phyloP scores from a whole-genome alignment of 2,329 filamentous ascomycete species.

The Penicillium hordei region DNA sequence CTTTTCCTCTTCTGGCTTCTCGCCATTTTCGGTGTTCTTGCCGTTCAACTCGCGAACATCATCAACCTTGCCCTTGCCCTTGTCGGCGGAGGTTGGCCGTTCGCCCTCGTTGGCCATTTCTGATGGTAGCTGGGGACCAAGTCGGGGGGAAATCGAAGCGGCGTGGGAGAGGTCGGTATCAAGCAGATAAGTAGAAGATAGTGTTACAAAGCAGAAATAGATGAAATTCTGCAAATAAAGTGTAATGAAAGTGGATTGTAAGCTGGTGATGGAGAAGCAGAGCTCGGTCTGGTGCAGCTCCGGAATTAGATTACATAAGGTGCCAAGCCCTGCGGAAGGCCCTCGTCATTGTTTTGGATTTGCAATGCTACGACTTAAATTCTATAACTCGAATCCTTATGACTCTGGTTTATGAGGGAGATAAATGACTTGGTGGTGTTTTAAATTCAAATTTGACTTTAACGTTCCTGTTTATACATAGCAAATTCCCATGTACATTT shows the following conservation, averaged over 20 bases:
- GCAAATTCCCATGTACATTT: not conserved
- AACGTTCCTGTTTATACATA: not conserved
- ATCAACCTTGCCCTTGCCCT: slow-evolving; percentile 92
- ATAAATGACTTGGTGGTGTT: too few relatives aligned
- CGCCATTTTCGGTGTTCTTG: slow-evolving; percentile 62
- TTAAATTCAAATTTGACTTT: not conserved
- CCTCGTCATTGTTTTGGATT: slow-evolving; percentile 25
- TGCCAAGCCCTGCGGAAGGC: slow-evolving; percentile 16
- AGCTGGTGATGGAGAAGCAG: slow-evolving; percentile 29
- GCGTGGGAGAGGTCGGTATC: slow-evolving; percentile 4
- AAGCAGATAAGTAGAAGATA: slow-evolving; percentile 3
- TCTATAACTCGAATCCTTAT: not conserved
- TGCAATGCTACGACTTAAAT: slow-evolving; percentile 2
- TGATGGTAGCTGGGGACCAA: slow-evolving; percentile 35
- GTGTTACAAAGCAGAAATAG: slow-evolving; percentile 15
- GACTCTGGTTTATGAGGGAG: not conserved
- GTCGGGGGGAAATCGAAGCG: slow-evolving; percentile 18
- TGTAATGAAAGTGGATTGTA: slow-evolving; percentile 25
- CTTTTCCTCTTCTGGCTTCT: slow-evolving; percentile 70
- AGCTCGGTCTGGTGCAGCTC: slow-evolving; percentile 29
- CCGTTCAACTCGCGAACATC: slow-evolving; percentile 62
- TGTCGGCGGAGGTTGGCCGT: slow-evolving; percentile 78
- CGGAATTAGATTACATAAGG: slow-evolving; percentile 22
- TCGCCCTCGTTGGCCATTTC: slow-evolving; percentile 93
- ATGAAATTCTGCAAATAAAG: slow-evolving; percentile 20